phyloP scores from a whole-genome alignment of 805 yeast species.

The Yarrowia divulgata region DNA sequence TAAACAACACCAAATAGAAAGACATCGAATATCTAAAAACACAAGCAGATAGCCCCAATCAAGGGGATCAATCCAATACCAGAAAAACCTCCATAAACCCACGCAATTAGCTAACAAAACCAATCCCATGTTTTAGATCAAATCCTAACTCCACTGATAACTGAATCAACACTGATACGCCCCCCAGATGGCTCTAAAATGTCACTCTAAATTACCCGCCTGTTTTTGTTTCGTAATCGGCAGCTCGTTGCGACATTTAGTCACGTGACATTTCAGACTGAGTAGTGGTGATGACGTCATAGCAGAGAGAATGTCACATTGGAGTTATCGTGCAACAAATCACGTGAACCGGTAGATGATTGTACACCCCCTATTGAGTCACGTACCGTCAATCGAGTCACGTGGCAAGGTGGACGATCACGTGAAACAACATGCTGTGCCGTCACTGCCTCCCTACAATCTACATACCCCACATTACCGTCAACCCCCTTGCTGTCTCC shows the following conservation, averaged over 20 bases:
- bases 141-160: neutral
- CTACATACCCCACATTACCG: constrained; percentile 16
- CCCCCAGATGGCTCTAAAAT: neutral
- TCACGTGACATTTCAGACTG: neutral
- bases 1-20: too few species aligned
- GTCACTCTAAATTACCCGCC: neutral
- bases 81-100: neutral
- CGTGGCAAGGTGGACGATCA: too few species aligned
- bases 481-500: constrained; percentile 25
- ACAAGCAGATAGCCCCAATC: neutral
- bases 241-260: constrained; percentile 1
- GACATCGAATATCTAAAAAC: neutral
- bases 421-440: neutral
- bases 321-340: too few species aligned
- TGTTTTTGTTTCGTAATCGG: neutral
- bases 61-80: neutral
- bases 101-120: neutral
- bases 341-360: too few species aligned
- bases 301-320: neutral
- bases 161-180: neutral
- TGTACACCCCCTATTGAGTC: too few species aligned
- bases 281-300: neutral
- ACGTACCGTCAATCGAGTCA: too few species aligned
- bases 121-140: neutral
- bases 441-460: neutral